phyloP scores from a whole-genome alignment of 73 alveolate genomes.

The Urostyla sp. region DNA sequence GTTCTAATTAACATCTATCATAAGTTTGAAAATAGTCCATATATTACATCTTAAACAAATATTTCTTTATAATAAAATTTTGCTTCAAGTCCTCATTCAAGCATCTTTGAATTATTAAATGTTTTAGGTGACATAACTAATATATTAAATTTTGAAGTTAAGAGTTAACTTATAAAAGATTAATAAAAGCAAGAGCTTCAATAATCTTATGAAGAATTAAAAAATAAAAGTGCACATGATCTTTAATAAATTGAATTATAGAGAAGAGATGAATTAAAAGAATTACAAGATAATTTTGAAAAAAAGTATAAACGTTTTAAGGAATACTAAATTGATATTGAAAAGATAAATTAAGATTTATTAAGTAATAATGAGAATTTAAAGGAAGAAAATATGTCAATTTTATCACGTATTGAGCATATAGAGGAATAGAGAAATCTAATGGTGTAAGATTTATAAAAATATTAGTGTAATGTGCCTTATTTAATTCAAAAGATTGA shows the following conservation, averaged over 20 bases:
- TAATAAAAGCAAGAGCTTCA: background rate
- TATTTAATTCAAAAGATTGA: background rate
- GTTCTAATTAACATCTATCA: slow-evolving; percentile 12
- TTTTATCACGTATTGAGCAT: too few species aligned
- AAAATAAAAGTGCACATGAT: background rate
- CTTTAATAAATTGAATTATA: background rate
- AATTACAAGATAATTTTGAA: slow-evolving; percentile 10
- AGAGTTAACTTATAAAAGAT: slow-evolving; percentile 7
- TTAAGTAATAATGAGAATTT: background rate
- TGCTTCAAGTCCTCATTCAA: background rate
- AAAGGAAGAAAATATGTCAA: slow-evolving; percentile 3
- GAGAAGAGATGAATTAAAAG: slow-evolving; percentile 13
- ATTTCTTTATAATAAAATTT: slow-evolving; percentile 2
- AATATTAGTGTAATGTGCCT: background rate
- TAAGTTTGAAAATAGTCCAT: slow-evolving; percentile 25
- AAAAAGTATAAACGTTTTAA: slow-evolving; percentile 31
- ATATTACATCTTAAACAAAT: background rate
- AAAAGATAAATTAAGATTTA: slow-evolving; percentile 15
- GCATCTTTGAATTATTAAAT: slow-evolving; percentile 16
- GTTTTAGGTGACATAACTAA: slow-evolving; percentile 45
- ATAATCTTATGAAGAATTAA: background rate
- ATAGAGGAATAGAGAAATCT: background rate
- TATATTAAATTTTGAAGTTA: slow-evolving; percentile 32
- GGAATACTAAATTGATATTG: slow-evolving; percentile 44
- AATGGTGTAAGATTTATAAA: background rate